Base-by-base conservation (phyloP, 345 rosid genomes). In the Eucalyptus polyanthemos region DNA sequence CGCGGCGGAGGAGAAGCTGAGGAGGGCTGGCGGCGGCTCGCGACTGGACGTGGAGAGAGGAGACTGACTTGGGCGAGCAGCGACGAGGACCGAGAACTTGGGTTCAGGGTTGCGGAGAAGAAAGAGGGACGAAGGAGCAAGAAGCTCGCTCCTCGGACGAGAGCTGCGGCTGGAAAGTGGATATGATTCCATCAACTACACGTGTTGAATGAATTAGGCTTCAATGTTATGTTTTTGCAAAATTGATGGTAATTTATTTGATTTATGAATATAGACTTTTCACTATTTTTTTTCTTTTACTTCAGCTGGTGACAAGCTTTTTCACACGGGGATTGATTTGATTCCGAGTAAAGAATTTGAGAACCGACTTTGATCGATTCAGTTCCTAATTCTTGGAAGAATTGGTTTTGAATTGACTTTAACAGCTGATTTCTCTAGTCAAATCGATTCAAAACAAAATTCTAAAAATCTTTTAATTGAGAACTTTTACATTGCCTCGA, bases 91-190 rank as follows among this genome's bases (percentile, higher is more conserved):
- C n/a, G 44, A 14, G 88, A 62, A 31, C 31, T 25, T 45, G 49
- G 81, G 50, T 7, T 44, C 50, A 29, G 81, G 17, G 27, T 62
- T 50, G n/a, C 50, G 45, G 27, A 21, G 60, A 29, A 29, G 58
- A 67, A 88, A 94, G 87, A 14, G 95, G 95, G 81, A 92, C 10
- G 16, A 93, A 11, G 45, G 94, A 67, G 85, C 83, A 9, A 37
- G 87, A 40, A 21, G 83, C 83, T 76, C 47, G 83, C 47, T 40
- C 15, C 47, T 6, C 47, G 47, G 15, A 76, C 47, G 4, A 76
- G 47, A 21, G 83, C 83, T 37, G 47, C 7, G 83, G 21, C 47
- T 3, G 47, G 47, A 11, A 72, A 72, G 81, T 72, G 45, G 81
- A 72, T 37, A 37, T 5, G 22, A 31, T 5, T 69, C 80, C 80